phyloP scores from a whole-genome alignment of 1,284 basidiomycete species.

The Gymnopus androsaceus region DNA sequence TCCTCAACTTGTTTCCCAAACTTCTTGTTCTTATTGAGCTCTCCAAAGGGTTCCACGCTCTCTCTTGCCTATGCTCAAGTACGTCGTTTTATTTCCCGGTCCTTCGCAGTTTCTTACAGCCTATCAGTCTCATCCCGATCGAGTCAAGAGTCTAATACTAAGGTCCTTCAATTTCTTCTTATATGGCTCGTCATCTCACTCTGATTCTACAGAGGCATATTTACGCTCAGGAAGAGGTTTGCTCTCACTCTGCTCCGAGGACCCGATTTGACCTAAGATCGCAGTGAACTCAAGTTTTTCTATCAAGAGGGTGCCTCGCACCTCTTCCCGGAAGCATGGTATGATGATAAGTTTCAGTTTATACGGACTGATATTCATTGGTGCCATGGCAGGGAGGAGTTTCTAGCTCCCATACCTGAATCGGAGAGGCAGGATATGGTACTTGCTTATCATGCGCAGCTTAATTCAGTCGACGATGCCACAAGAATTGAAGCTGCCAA shows the following conservation, averaged over 20 bases:
- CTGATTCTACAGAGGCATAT: conserved; percentile 70
- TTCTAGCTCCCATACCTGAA: conserved; percentile 79
- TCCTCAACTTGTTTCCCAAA: not conserved
- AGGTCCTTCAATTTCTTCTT: conserved; percentile 46
- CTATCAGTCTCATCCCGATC: conserved; percentile 73
- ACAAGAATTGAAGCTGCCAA: conserved; percentile 74
- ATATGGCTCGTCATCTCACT: not conserved
- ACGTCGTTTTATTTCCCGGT: conserved; percentile 3
- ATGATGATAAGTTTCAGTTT: conserved; percentile 19
- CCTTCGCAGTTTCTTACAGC: not conserved
- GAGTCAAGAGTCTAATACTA: conserved; percentile 81
- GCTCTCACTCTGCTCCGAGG: conserved; percentile 5
- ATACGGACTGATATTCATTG: conserved; percentile 1
- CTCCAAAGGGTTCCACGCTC: conserved; percentile 81
- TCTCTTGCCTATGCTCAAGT: conserved; percentile 87
- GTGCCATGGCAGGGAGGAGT: conserved; percentile 69
- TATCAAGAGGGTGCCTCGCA: conserved; percentile 85
- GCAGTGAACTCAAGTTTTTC: conserved; percentile 87
- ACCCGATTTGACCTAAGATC: conserved; percentile 1
- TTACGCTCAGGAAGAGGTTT: conserved; percentile 79
- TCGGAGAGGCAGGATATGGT: conserved; percentile 80
- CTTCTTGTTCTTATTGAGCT: conserved; percentile 3
- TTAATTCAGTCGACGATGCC: conserved; percentile 76
- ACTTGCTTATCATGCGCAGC: conserved; percentile 79
- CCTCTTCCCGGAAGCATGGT: conserved; percentile 90